phyloP scores from a whole-genome alignment of 2,329 filamentous ascomycete genomes.

The Seiridium unicorne region DNA sequence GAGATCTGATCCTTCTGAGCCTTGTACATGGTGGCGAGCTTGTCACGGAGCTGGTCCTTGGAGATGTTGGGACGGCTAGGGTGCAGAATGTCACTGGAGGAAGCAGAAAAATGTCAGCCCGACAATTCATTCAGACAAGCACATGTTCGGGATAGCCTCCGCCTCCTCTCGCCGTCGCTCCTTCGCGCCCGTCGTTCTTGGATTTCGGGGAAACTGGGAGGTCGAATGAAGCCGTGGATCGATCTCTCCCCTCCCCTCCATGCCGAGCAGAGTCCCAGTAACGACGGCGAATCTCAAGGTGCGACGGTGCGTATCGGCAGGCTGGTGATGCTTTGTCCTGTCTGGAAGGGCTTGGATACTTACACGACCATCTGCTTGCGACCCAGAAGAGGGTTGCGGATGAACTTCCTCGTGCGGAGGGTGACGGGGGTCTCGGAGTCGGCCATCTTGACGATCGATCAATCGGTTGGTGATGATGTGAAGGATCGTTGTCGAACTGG shows the following conservation, averaged over 20 bases:
- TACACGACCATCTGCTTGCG: constrained; percentile 99
- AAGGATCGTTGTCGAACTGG: constrained; percentile 8
- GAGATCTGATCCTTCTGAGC: constrained; percentile 95
- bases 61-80: constrained; percentile 97
- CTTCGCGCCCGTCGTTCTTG: too few species aligned
- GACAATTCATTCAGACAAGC: neutral
- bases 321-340: constrained; percentile 14
- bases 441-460: constrained; percentile 71
- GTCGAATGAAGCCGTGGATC: too few species aligned
- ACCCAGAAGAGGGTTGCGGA: constrained; percentile 98
- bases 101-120: constrained; percentile 9
- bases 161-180: too few species aligned
- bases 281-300: neutral
- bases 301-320: neutral
- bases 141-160: too few species aligned
- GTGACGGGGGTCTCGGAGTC: constrained; percentile 63
- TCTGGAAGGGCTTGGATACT: constrained; percentile 40
- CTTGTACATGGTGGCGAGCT: constrained; percentile 97
- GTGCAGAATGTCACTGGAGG: constrained; percentile 93
- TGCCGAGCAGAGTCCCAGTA: too few species aligned
- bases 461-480: constrained; percentile 14
- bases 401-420: constrained; percentile 89
- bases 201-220: neutral
- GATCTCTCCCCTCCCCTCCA: too few species aligned
- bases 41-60: constrained; percentile 96